Evolutionary conservation across 768 basidiomycete genomes (phyloP).

Genomic region (Epithele typhae): DNA sequence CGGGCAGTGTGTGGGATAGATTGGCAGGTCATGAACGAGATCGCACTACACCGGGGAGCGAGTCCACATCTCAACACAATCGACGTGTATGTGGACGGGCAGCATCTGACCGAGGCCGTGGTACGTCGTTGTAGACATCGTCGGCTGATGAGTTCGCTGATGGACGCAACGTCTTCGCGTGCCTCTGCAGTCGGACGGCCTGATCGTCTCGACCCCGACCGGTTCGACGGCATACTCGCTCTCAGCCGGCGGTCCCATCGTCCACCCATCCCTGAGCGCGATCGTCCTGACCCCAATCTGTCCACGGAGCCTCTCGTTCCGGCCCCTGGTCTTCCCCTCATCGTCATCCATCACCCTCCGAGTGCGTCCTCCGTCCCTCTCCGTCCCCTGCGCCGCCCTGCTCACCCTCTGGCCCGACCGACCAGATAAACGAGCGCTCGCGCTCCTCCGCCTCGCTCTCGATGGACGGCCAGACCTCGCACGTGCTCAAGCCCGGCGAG

Average conservation of each 20-base stretch:
- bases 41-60: constrained; percentile 87
- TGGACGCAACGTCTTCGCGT: not conserved
- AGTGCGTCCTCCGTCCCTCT: constrained; percentile 35
- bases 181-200: constrained; percentile 79
- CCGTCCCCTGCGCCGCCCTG: too few species aligned
- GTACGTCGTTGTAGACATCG: constrained; percentile 42
- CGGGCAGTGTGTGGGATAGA: constrained; percentile 36
- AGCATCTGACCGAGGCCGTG: constrained; percentile 93
- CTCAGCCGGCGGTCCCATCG: constrained; percentile 93
- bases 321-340: constrained; percentile 86
- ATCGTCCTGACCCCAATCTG: constrained; percentile 95
- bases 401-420: too few species aligned
- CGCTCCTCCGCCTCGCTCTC: constrained; percentile 86
- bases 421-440: constrained; percentile 78
- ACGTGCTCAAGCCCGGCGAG: constrained; percentile 79
- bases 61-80: constrained; percentile 91
- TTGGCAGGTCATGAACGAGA: constrained; percentile 98
- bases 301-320: constrained; percentile 86
- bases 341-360: constrained; percentile 72
- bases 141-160: too few species aligned
- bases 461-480: constrained; percentile 88
- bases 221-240: constrained; percentile 96
- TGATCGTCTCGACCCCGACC: constrained; percentile 93
- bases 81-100: constrained; percentile 90
- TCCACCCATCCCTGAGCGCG: constrained; percentile 87